Conservation (phyloP, 2,329 filamentous ascomycete species). For the Drechmeria coniospora region DNA sequence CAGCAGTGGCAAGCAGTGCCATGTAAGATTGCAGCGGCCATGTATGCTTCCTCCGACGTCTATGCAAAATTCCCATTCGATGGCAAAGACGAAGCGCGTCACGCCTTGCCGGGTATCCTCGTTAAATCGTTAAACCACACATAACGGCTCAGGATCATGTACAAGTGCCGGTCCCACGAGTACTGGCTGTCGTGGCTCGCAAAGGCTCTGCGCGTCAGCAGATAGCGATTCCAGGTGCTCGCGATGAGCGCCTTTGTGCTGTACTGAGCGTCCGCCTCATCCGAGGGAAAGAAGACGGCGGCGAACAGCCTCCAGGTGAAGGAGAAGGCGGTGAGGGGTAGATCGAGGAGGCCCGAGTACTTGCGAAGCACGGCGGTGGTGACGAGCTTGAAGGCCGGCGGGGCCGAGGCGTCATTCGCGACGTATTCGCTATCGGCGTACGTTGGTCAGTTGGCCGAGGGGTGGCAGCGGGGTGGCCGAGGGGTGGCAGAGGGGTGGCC, state of each 20-base stretch:
- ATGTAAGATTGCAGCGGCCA: neutral
- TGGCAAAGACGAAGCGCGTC: neutral
- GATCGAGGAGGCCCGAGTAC: conserved; percentile 21
- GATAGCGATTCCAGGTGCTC: conserved; percentile 20
- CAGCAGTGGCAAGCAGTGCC: no score
- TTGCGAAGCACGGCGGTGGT: conserved; percentile 20
- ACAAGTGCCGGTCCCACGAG: conserved; percentile 23
- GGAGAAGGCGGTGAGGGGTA: conserved; percentile 20
- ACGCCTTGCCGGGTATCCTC: conserved; percentile 3
- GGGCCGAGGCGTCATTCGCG: conserved; percentile 12
- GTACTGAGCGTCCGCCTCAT: conserved; percentile 3
- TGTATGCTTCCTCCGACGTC: neutral
- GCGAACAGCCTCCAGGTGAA: conserved; percentile 12
- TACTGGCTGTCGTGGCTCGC: conserved; percentile 22
- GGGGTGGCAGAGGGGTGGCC: no score
- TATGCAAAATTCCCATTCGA: neutral
- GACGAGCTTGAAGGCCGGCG: conserved; percentile 19
- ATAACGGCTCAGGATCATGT: conserved; percentile 22
- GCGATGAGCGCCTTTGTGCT: conserved; percentile 17
- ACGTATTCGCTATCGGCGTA: conserved; percentile 12
- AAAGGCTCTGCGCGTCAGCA: conserved; percentile 19
- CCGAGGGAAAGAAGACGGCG: conserved; percentile 7
- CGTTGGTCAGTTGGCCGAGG: no score
- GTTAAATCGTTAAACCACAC: conserved; percentile 22
- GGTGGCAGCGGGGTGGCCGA: no score